Conservation (phyloP, 2,329 filamentous ascomycete genomes). For the Rhynchosporium graminicola region DNA sequence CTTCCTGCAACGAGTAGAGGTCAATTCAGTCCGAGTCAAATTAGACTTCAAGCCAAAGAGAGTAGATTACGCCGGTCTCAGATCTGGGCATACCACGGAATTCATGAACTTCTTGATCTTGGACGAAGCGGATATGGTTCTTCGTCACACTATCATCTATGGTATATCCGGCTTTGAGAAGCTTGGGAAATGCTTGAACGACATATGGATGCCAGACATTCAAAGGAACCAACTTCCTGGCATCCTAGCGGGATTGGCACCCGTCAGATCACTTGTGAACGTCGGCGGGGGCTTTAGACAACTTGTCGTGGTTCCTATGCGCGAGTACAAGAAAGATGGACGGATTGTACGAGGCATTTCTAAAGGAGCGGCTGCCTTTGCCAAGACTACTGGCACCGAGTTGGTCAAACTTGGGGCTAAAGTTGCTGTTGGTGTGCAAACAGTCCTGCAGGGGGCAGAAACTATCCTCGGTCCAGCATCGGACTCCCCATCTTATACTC, state of each 20-base stretch:
- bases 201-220: constrained; percentile 95
- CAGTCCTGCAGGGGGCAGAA: constrained; percentile 86
- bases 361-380: constrained; percentile 88
- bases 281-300: constrained; percentile 86
- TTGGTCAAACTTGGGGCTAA: constrained; percentile 94
- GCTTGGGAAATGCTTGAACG: constrained; percentile 85
- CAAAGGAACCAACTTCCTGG: constrained; percentile 84
- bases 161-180: constrained; percentile 89
- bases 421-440: constrained; percentile 91
- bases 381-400: constrained; percentile 89
- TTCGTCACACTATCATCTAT: constrained; percentile 89
- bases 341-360: constrained; percentile 87
- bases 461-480: constrained; percentile 61
- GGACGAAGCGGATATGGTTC: constrained; percentile 81
- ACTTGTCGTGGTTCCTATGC: constrained; percentile 84
- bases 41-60: constrained; percentile 97
- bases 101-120: constrained; percentile 99
- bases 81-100: constrained; percentile 91
- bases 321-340: constrained; percentile 92
- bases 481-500: constrained; percentile 40
- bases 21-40: constrained; percentile 79
- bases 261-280: constrained; percentile 87
- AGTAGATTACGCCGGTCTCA: constrained; percentile 91
- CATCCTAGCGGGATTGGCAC: constrained; percentile 84
- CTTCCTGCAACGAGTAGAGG: constrained; percentile 87